Conservation (phyloP, 192 early-diverging fungal genomes). For the Rhizoclosmatium sp. region DNA sequence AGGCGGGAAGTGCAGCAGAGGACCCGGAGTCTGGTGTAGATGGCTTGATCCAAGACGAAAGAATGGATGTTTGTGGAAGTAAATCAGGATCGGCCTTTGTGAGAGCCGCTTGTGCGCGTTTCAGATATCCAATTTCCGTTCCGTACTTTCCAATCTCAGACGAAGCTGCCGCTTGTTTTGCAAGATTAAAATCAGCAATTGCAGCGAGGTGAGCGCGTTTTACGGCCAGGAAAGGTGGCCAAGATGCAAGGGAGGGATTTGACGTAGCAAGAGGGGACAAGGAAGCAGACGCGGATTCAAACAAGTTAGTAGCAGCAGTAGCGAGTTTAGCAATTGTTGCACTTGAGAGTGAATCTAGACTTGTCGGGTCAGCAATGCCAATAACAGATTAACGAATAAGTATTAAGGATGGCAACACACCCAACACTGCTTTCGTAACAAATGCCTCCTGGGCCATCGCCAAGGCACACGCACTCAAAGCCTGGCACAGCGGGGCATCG, state of each 20-base stretch:
- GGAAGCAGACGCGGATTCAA: background rate
- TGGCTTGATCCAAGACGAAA: background rate
- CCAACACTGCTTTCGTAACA: background rate
- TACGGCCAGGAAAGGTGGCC: background rate
- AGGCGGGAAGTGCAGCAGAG: background rate
- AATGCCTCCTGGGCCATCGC: conserved; percentile 5
- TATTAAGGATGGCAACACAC: background rate
- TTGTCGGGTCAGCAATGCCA: background rate
- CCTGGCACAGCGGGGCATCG: background rate
- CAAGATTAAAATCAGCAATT: too few relatives aligned
- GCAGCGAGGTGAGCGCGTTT: too few relatives aligned
- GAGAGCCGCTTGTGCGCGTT: background rate
- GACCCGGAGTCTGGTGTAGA: background rate
- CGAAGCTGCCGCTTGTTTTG: too few relatives aligned
- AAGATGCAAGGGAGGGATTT: background rate
- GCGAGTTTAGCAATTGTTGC: background rate
- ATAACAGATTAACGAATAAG: background rate
- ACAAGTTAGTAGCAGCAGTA: background rate
- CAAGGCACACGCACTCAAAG: background rate
- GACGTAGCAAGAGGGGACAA: background rate
- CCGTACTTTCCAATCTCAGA: background rate
- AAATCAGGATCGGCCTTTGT: background rate
- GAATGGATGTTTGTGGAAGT: background rate
- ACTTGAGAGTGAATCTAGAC: background rate
- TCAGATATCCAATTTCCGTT: background rate